phyloP scores from a whole-genome alignment of 352 stramenopile genomes.

The Phytopythium kandeliae region DNA sequence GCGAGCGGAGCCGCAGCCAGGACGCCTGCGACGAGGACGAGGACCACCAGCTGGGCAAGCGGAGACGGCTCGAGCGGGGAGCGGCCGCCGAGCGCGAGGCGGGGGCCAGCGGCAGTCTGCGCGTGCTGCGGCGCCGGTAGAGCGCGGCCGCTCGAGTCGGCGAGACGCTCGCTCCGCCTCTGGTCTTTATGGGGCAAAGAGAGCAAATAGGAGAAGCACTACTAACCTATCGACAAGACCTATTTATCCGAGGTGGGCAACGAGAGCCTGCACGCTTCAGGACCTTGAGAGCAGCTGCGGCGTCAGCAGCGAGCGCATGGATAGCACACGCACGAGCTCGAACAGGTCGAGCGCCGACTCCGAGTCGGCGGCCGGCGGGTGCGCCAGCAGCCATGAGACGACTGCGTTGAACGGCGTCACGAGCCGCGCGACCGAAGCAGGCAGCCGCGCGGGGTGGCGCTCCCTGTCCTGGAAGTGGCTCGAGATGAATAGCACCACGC shows the following conservation, averaged over 20 bases:
- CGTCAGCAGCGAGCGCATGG: constrained; percentile 43
- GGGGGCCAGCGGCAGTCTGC: background rate
- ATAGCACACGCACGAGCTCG: constrained; percentile 61
- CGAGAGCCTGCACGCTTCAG: background rate
- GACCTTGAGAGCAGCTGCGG: constrained; percentile 22
- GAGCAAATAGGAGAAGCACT: constrained; percentile 2
- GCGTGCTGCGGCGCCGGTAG: constrained; percentile 3
- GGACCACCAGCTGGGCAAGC: constrained; percentile 41
- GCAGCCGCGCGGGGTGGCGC: constrained; percentile 27
- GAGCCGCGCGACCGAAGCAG: constrained; percentile 32
- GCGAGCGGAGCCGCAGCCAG: background rate
- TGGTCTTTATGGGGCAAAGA: constrained; percentile 3
- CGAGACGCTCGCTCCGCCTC: background rate
- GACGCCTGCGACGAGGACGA: constrained; percentile 4
- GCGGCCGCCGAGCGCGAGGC: background rate
- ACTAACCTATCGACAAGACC: constrained; percentile 5
- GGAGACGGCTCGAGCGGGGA: constrained; percentile 20
- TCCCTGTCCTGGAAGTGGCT: constrained; percentile 52
- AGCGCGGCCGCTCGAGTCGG: no score
- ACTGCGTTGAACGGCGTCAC: constrained; percentile 50
- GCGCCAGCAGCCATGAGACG: constrained; percentile 44
- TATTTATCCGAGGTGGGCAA: constrained; percentile 6
- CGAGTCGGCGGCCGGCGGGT: constrained; percentile 45
- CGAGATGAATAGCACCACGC: constrained; percentile 62
- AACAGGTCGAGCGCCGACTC: constrained; percentile 63